phyloP scores from a whole-genome alignment of 148 eudicot species.

The Rhododendron ovatum region DNA sequence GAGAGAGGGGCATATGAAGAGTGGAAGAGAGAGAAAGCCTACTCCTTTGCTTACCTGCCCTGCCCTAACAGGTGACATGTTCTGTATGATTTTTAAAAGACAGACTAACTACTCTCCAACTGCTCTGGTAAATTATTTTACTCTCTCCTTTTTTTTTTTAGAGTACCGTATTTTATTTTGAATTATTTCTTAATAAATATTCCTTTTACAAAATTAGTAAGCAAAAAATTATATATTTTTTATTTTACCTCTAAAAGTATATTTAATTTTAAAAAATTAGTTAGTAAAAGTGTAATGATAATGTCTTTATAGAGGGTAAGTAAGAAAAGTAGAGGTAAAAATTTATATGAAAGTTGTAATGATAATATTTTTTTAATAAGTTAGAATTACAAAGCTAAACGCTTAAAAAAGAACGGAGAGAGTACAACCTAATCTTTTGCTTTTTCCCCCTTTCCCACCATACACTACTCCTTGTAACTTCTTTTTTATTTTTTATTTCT shows the following conservation, averaged over 20 bases:
- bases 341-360: no score
- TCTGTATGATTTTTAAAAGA: constrained; percentile 31
- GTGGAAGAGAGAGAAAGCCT: constrained; percentile 4
- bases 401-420: no score
- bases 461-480: constrained; percentile 16
- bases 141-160: not conserved
- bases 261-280: no score
- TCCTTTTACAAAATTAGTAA: no score
- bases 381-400: no score
- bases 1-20: not conserved
- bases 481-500: not conserved
- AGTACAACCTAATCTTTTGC: constrained; percentile 20
- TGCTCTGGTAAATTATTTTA: constrained; percentile 39
- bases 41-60: constrained; percentile 38
- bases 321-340: no score
- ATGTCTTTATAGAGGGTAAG: no score
- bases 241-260: no score
- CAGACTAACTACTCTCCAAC: constrained; percentile 61
- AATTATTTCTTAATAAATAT: rapidly evolving
- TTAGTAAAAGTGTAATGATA: no score
- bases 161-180: no score
- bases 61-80: constrained; percentile 37
- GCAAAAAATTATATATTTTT: no score
- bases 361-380: no score
- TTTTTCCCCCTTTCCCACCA: constrained; percentile 6